phyloP scores from a whole-genome alignment of 2,329 filamentous ascomycete genomes.

The Talaromyces islandicus region DNA sequence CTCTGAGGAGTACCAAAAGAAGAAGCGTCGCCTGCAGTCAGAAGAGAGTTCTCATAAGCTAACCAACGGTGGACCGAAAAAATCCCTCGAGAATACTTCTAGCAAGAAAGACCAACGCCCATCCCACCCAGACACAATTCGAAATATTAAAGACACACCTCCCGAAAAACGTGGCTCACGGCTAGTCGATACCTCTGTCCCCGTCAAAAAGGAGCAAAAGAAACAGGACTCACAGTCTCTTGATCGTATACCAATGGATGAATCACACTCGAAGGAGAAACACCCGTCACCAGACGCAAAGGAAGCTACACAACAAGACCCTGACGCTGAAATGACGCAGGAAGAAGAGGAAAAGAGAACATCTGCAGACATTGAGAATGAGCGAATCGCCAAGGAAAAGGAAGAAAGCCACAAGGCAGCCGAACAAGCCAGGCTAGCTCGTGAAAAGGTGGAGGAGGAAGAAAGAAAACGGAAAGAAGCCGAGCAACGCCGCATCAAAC shows the following conservation, averaged over 20 bases:
- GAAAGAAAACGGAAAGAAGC: constrained; percentile 38
- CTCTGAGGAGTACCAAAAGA: constrained; percentile 31
- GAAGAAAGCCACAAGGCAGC: constrained; percentile 17
- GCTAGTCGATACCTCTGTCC: constrained; percentile 15
- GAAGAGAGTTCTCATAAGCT: constrained; percentile 31
- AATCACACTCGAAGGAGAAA: constrained; percentile 14
- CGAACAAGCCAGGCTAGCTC: constrained; percentile 29
- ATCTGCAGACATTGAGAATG: constrained; percentile 22
- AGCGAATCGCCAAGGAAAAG: constrained; percentile 29
- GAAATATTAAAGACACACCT: constrained; percentile 11
- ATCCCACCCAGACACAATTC: constrained; percentile 16
- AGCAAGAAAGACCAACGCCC: constrained; percentile 10
- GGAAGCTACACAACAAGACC: constrained; percentile 13
- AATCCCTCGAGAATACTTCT: constrained; percentile 13
- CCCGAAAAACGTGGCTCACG: constrained; percentile 10
- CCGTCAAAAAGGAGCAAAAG: constrained; percentile 26
- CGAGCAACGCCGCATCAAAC: constrained; percentile 36
- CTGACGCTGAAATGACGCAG: constrained; percentile 1
- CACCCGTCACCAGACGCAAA: constrained; percentile 14
- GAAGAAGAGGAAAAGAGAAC: constrained; percentile 18
- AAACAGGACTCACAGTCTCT: constrained; percentile 22
- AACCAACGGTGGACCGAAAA: constrained; percentile 25
- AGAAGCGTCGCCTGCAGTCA: constrained; percentile 36
- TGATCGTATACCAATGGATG: constrained; percentile 26
- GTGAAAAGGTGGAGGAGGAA: constrained; percentile 38